phyloP scores from a whole-genome alignment of 495 filamentous ascomycete genomes.

The Daldinia caldariorum region DNA sequence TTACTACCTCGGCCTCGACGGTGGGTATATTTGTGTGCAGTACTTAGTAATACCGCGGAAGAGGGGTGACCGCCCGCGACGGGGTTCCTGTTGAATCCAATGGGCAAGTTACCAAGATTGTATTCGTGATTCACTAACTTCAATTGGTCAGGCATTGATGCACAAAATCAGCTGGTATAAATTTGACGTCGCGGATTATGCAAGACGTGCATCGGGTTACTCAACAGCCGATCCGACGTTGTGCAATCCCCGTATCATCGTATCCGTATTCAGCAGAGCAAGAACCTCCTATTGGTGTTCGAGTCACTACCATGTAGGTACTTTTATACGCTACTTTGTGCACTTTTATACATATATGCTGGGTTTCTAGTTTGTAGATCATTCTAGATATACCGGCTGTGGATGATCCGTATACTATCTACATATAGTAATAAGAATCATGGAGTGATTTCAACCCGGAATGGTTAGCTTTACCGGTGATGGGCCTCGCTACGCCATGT shows the following conservation, averaged over 20 bases:
- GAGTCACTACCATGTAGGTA: too few relatives aligned
- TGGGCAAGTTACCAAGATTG: too few relatives aligned
- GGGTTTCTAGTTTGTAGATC: constrained; percentile 12
- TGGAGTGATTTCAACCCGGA: constrained; percentile 8
- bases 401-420: too few relatives aligned
- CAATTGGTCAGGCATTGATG: constrained; percentile 18
- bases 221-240: constrained; percentile 11
- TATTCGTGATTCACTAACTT: constrained; percentile 25
- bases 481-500: constrained; percentile 13
- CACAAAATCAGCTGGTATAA: constrained; percentile 13
- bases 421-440: constrained; percentile 6
- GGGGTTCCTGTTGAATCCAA: constrained; percentile 6
- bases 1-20: neutral
- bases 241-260: constrained; percentile 24
- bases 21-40: neutral
- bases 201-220: constrained; percentile 19
- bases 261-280: constrained; percentile 39
- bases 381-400: neutral
- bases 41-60: neutral
- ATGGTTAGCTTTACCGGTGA: constrained; percentile 16
- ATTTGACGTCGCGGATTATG: constrained; percentile 20
- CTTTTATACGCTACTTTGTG: too few relatives aligned
- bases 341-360: neutral
- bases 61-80: neutral
- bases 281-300: constrained; percentile 11